phyloP scores from a whole-genome alignment of 129 eudicot genomes.

The Saussurea involucrata region DNA sequence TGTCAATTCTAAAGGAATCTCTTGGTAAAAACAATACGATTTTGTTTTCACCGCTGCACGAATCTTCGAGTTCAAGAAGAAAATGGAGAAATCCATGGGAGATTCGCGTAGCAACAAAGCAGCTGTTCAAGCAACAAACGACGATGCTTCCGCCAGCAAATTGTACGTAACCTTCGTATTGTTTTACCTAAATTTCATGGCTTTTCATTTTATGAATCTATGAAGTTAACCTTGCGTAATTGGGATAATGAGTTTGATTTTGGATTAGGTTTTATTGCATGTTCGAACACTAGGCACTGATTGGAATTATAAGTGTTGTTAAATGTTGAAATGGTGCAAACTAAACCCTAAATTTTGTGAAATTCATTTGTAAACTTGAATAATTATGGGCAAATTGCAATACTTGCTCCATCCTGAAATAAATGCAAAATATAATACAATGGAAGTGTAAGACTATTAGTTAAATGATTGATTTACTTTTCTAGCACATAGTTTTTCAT shows the following conservation, averaged over 20 bases:
- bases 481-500: background rate
- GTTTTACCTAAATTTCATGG: background rate
- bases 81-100: conserved; percentile 51
- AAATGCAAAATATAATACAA: background rate
- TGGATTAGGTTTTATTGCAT: conserved; percentile 7
- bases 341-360: conserved; percentile 2
- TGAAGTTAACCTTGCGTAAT: background rate
- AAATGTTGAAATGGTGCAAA: background rate
- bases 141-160: conserved; percentile 99
- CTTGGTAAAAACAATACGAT: background rate
- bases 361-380: background rate
- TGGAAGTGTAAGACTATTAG: background rate
- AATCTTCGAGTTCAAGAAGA: conserved; percentile 1
- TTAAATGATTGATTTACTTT: background rate
- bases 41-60: background rate
- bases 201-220: background rate
- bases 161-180: conserved; percentile 41
- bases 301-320: conserved; percentile 1
- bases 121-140: conserved; percentile 97
- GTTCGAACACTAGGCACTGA: background rate
- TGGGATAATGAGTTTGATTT: background rate
- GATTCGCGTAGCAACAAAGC: conserved; percentile 74
- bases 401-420: no score
- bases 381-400: background rate
- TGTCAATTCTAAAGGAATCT: no score